Percentiles rank a stretch among this genome's conserved stretches.
Evolutionary conservation across 192 early-diverging fungal genomes (phyloP).

Genomic region (Backusella macrospora): DNA sequence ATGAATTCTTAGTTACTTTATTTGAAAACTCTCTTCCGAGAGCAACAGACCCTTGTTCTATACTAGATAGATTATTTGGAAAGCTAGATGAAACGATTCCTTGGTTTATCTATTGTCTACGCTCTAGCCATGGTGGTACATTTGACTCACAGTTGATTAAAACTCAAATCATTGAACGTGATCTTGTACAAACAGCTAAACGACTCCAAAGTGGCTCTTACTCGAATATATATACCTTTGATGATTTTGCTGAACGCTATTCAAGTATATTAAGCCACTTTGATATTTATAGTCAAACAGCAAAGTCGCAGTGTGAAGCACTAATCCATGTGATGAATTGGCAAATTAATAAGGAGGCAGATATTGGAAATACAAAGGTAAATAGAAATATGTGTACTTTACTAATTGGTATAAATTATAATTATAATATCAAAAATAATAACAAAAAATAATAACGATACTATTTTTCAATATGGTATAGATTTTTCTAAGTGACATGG

Average conservation of each 20-base stretch:
- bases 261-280: slow-evolving; percentile 48
- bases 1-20: slow-evolving; percentile 73
- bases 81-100: slow-evolving; percentile 73
- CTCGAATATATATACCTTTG: slow-evolving; percentile 72
- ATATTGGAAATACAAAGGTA: slow-evolving; percentile 58
- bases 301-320: slow-evolving; percentile 42
- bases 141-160: slow-evolving; percentile 72
- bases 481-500: slow-evolving; percentile 71
- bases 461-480: slow-evolving; percentile 26
- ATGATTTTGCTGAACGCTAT: slow-evolving; percentile 83
- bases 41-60: slow-evolving; percentile 65
- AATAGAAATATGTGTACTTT: background rate
- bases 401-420: background rate
- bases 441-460: background rate
- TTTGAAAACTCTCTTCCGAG: slow-evolving; percentile 85
- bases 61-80: slow-evolving; percentile 65
- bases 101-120: slow-evolving; percentile 79
- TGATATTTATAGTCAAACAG: slow-evolving; percentile 35
- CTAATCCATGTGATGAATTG: slow-evolving; percentile 58
- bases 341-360: slow-evolving; percentile 56
- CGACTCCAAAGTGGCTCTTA: slow-evolving; percentile 69
- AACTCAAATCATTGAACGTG: slow-evolving; percentile 70
- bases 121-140: slow-evolving; percentile 56
- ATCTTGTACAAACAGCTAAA: slow-evolving; percentile 66
- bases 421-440: too few species aligned